Conservation (phyloP, 2,329 filamentous ascomycete species). For the Cladosporium sp. region DNA sequence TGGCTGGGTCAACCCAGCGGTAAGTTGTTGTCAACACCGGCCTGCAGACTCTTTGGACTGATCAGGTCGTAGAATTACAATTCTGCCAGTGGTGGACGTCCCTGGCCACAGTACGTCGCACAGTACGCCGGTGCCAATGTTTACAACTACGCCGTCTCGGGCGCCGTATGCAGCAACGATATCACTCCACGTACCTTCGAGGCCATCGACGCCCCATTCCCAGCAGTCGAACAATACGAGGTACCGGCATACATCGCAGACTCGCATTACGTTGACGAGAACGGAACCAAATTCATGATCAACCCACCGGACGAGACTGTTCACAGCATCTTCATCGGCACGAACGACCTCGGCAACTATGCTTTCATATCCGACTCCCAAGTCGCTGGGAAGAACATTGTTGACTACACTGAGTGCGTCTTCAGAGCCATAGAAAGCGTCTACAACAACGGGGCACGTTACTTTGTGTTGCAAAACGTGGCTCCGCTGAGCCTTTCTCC, state of each 20-base stretch:
- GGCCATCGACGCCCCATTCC: constrained; percentile 53
- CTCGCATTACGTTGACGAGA: constrained; percentile 28
- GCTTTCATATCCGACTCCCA: constrained; percentile 66
- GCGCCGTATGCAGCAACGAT: constrained; percentile 68
- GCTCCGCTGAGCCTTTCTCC: constrained; percentile 65
- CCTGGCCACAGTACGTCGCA: constrained; percentile 65
- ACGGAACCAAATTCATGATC: constrained; percentile 40
- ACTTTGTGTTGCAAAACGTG: constrained; percentile 68
- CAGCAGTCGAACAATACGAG: constrained; percentile 45
- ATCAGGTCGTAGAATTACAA: constrained; percentile 25
- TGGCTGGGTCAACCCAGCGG: constrained; percentile 50
- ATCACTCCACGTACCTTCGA: constrained; percentile 55
- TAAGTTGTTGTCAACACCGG: constrained; percentile 26
- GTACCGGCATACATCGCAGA: constrained; percentile 46
- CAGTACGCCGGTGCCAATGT: constrained; percentile 54
- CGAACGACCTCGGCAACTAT: constrained; percentile 67
- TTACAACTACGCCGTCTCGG: constrained; percentile 58
- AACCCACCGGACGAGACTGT: constrained; percentile 57
- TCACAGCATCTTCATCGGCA: constrained; percentile 76
- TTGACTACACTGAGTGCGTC: constrained; percentile 64
- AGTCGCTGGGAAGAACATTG: constrained; percentile 54
- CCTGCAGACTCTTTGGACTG: background rate
- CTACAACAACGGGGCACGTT: constrained; percentile 62
- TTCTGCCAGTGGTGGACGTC: constrained; percentile 62
- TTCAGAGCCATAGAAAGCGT: constrained; percentile 60